Base-by-base conservation (phyloP, 2,329 filamentous ascomycete species). In the Periconia sp. region DNA sequence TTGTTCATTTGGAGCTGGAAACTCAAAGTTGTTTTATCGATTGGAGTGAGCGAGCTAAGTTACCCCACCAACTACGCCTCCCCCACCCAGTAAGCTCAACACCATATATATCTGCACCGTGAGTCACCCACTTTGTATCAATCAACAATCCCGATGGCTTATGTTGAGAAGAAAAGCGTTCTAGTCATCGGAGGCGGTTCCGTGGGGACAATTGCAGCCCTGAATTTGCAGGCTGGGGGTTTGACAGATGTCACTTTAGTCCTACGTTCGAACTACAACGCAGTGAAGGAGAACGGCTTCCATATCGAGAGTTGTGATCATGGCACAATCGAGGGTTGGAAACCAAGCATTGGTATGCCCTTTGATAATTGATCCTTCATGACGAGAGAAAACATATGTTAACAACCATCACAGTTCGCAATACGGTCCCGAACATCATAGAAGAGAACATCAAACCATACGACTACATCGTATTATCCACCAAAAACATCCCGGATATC, bases 401-500 rank as follows among this genome's bases (percentile, higher is more conserved):
- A 17, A 45, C n/a, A 35, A 10, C 10, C 6, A 31, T 2, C 15
- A 42, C 10, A 79, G 79, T 85, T 33, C 68, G 75, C 51, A 78
- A 79, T 44, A 69, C 69, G 3, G 71, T 85, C 19, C 82, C 83
- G 1, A 63, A 82, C 42, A 71, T 81, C 5, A 50, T 57, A 2
- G 57, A 72, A 45, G 67, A 73, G 37, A 40, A 23, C 11, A 50
- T 74, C 6, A 51, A 58, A 1, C 71, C 74, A 1, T 86, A 79
- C 62, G 80, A 86, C 67, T 86, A 79, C 58, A 76, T 86, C 37
- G 67, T 87, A 8, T 74, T 81, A 37, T 76, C 79, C 6, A 86
- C 83, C 10, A 87, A 87, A 63, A 86, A 84, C 58, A 69, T 82
- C 33, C 76, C 83, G 6, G 84, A 86, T 49, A 63, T 81, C 8